These are phyloP conservation scores for Fusarium phyllophilum DNA, from an alignment of 2,329 filamentous ascomycete genomes.

Conservation along the genomic window DNA sequence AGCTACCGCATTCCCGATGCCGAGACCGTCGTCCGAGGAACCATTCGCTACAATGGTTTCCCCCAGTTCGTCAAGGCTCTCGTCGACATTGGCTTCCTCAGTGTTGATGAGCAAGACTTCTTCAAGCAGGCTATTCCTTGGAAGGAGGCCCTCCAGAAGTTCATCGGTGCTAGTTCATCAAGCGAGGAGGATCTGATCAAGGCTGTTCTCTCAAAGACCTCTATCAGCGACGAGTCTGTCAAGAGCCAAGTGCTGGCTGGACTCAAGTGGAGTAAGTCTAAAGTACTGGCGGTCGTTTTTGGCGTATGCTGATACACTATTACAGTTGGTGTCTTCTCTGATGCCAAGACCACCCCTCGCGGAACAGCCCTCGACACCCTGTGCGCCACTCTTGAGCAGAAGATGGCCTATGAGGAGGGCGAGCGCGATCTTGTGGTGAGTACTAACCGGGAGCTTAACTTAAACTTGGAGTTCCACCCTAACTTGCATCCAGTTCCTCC, in stretches of 20 bases:
- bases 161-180: slow-evolving; percentile 75
- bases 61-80: slow-evolving; percentile 89
- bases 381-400: slow-evolving; percentile 69
- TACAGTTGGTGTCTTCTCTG: slow-evolving; percentile 43
- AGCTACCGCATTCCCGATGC: slow-evolving; percentile 82
- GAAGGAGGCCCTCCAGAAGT: slow-evolving; percentile 85
- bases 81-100: slow-evolving; percentile 90
- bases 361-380: slow-evolving; percentile 77
- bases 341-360: slow-evolving; percentile 66
- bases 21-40: slow-evolving; percentile 84
- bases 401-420: slow-evolving; percentile 74
- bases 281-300: neutral
- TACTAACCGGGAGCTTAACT: neutral
- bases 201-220: slow-evolving; percentile 77
- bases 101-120: slow-evolving; percentile 63
- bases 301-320: neutral
- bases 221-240: slow-evolving; percentile 34
- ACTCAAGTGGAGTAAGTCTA: slow-evolving; percentile 27
- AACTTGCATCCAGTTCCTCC: slow-evolving; percentile 50
- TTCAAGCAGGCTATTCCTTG: slow-evolving; percentile 77
- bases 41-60: slow-evolving; percentile 88
- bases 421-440: slow-evolving; percentile 69
- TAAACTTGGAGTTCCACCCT: neutral
- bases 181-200: slow-evolving; percentile 75
- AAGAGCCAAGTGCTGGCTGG: slow-evolving; percentile 27